Evolutionary conservation across 768 basidiomycete genomes (phyloP).

Genomic region (Pholiota molesta): DNA sequence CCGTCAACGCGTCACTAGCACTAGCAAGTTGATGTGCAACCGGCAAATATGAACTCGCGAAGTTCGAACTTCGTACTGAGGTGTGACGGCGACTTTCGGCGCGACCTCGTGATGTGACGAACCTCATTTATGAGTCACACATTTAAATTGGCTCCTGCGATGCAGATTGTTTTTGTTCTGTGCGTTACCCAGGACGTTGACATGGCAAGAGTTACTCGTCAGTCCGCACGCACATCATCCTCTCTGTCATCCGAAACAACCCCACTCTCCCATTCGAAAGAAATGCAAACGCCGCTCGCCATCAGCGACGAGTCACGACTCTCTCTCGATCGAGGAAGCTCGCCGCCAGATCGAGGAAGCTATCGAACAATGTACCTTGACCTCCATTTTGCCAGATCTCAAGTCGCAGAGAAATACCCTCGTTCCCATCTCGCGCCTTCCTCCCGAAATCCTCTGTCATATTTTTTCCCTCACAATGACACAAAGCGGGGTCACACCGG

Average conservation of each 20-base stretch:
- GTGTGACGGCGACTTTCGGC: slow-evolving; percentile 8
- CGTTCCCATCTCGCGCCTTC: background rate
- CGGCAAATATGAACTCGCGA: too few species aligned
- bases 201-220: slow-evolving; percentile 40
- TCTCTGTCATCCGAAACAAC: slow-evolving; percentile 36
- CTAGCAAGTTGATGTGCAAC: too few species aligned
- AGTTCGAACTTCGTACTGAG: too few species aligned
- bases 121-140: slow-evolving; percentile 34
- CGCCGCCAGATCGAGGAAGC: background rate
- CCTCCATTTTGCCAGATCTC: background rate
- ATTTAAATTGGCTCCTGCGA: too few species aligned
- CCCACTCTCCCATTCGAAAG: slow-evolving; percentile 33
- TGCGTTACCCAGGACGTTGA: slow-evolving; percentile 8
- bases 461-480: background rate
- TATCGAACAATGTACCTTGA: background rate
- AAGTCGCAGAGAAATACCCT: background rate
- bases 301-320: background rate
- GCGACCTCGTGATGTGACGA: slow-evolving; percentile 34
- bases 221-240: slow-evolving; percentile 29
- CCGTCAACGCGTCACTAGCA: too few species aligned
- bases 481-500: too few species aligned
- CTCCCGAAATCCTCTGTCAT: background rate
- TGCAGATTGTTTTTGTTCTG: slow-evolving; percentile 28
- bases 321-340: background rate
- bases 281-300: background rate